Conservation (phyloP, 2,329 filamentous ascomycete genomes). For the Botryosphaeria agaves region DNA sequence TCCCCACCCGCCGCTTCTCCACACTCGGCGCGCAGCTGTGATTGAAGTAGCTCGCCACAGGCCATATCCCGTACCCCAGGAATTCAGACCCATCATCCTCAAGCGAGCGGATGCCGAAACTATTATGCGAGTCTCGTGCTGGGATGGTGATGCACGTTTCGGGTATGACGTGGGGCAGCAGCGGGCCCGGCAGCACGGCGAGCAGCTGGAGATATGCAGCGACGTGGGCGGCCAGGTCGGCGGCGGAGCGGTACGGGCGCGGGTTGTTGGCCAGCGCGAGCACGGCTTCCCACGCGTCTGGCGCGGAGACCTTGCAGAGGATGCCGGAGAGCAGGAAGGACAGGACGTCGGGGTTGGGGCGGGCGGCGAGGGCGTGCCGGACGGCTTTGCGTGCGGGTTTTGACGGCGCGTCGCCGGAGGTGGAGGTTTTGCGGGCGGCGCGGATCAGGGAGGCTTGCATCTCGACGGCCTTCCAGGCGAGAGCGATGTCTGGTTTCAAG, state of each 20-base stretch:
- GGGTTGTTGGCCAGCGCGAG: constrained; percentile 21
- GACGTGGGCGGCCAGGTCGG: constrained; percentile 21
- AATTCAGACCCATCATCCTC: constrained; percentile 29
- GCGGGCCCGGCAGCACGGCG: constrained; percentile 17
- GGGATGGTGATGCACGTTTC: constrained; percentile 17
- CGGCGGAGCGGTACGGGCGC: constrained; percentile 21
- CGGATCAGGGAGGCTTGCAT: constrained; percentile 3
- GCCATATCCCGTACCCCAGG: constrained; percentile 30
- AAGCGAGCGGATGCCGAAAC: constrained; percentile 27
- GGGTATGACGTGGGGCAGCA: constrained; percentile 17
- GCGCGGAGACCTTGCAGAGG: constrained; percentile 14
- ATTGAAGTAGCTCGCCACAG: constrained; percentile 30
- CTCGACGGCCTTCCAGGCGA: constrained; percentile 8
- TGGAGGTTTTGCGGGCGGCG: not conserved
- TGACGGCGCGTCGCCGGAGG: not conserved
- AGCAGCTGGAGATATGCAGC: constrained; percentile 25
- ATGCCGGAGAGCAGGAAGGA: constrained; percentile 23
- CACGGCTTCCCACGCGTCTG: constrained; percentile 14
- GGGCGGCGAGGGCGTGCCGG: constrained; percentile 2
- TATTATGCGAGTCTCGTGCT: constrained; percentile 26
- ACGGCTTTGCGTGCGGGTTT: not conserved
- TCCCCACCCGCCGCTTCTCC: constrained; percentile 21
- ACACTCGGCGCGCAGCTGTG: constrained; percentile 28
- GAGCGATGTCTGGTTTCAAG: constrained; percentile 6
- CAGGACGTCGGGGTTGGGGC: constrained; percentile 17